Conservation (phyloP, 2,329 filamentous ascomycete genomes). For the Fusarium sp. region DNA sequence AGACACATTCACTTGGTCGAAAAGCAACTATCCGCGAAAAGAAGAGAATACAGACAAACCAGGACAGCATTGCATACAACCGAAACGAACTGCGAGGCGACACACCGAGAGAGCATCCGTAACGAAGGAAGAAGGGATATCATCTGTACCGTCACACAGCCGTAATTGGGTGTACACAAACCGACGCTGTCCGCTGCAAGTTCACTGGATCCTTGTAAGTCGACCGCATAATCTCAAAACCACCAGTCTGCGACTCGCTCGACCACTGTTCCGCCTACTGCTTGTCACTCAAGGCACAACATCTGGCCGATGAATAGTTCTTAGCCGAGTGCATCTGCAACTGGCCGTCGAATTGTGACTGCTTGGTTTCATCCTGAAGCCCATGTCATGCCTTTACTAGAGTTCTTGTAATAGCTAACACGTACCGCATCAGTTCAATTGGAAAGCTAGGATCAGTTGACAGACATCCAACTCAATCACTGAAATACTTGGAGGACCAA, state of each 20-base stretch:
- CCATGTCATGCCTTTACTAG: background rate
- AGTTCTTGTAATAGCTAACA: slow-evolving; percentile 22
- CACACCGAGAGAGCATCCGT: background rate
- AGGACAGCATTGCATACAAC: slow-evolving; percentile 9
- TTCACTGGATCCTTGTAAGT: slow-evolving; percentile 40
- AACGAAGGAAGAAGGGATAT: slow-evolving; percentile 5
- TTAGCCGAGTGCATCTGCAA: slow-evolving; percentile 41
- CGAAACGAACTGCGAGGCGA: slow-evolving; percentile 31
- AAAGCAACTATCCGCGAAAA: slow-evolving; percentile 18
- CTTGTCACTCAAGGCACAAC: slow-evolving; percentile 29
- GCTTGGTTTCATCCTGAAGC: slow-evolving; percentile 12
- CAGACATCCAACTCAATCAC: background rate
- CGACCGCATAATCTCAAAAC: slow-evolving; percentile 21
- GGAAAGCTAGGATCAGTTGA: background rate
- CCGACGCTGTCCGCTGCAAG: slow-evolving; percentile 6
- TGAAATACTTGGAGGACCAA: background rate
- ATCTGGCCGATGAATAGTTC: slow-evolving; percentile 27
- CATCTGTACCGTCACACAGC: slow-evolving; percentile 15
- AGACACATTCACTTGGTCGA: slow-evolving; percentile 2
- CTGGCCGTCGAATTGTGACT: slow-evolving; percentile 41
- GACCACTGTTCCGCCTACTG: slow-evolving; percentile 7
- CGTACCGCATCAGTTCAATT: slow-evolving; percentile 1
- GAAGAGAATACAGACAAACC: background rate
- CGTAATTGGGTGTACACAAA: slow-evolving; percentile 30
- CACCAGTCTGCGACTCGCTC: slow-evolving; percentile 4